Evolutionary conservation across 768 basidiomycete species (phyloP).

Genomic region (Mycena vitilis): DNA sequence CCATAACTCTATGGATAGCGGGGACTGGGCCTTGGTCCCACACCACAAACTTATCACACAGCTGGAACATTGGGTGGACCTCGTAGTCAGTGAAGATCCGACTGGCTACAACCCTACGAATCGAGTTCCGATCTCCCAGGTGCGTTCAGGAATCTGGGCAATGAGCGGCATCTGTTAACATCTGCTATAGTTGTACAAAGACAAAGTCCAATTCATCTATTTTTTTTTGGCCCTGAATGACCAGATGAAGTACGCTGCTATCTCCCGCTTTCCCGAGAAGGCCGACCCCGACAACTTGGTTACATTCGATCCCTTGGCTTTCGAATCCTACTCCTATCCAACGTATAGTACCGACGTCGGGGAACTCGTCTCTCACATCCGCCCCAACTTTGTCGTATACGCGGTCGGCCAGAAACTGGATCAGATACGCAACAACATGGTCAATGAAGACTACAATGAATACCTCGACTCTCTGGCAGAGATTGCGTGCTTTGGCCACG

Average conservation of each 20-base stretch:
- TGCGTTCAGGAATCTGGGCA: too few species aligned
- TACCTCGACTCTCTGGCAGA: too few species aligned
- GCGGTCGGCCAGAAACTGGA: constrained; percentile 12
- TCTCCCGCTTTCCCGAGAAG: background rate
- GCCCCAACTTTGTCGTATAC: constrained; percentile 15
- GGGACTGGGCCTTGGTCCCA: constrained; percentile 10
- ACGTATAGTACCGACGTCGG: constrained; percentile 3
- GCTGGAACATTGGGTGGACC: too few species aligned
- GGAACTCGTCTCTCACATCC: background rate
- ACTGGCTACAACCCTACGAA: background rate
- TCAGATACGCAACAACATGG: background rate
- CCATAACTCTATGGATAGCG: constrained; percentile 12
- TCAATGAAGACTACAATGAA: too few species aligned
- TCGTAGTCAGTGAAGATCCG: too few species aligned
- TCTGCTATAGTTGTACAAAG: background rate
- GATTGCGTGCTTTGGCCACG: too few species aligned
- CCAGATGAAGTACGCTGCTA: too few species aligned
- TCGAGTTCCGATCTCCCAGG: constrained; percentile 10
- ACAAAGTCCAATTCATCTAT: too few species aligned
- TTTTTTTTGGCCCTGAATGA: too few species aligned
- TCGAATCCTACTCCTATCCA: background rate
- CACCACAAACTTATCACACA: too few species aligned
- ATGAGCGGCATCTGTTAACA: too few species aligned
- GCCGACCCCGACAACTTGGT: background rate
- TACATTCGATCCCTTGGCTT: background rate